Percentiles rank a stretch among this genome's conserved stretches.
These are phyloP conservation scores for Ananas comosus DNA, from an alignment of 176 grass and related monocot species.

Conservation along the genomic window DNA sequence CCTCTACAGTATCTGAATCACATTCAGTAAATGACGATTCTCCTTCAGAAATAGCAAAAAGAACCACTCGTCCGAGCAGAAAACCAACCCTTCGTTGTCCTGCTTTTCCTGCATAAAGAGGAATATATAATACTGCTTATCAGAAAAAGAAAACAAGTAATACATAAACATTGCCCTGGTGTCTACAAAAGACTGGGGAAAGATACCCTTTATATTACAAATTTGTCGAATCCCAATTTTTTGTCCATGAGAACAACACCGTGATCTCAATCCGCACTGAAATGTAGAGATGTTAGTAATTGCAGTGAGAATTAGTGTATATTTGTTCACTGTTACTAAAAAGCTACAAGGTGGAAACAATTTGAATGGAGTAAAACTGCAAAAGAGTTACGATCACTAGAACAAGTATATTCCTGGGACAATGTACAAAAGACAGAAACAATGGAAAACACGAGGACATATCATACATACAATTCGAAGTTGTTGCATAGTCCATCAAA, in stretches of 20 bases:
- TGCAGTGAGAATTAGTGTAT: not conserved
- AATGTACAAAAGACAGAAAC: no score
- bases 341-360: no score
- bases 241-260: not conserved
- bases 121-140: slow-evolving; percentile 4
- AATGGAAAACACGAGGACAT: no score
- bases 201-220: not conserved
- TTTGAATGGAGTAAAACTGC: no score
- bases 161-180: not conserved
- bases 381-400: no score
- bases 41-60: slow-evolving; percentile 39
- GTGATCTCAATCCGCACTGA: not conserved
- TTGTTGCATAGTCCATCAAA: no score
- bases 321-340: no score
- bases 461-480: no score
- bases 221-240: not conserved
- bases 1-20: slow-evolving; percentile 2
- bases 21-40: slow-evolving; percentile 23
- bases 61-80: slow-evolving; percentile 20
- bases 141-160: not conserved
- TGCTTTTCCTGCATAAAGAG: slow-evolving; percentile 14
- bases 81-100: slow-evolving; percentile 26
- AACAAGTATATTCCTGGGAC: no score
- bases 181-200: not conserved
- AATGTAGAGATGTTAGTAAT: not conserved